A percentile compares a stretch with the other conserved stretches of the same genome.
phyloP scores from a whole-genome alignment of 331 rosid species.

The Spiraea crenata region DNA sequence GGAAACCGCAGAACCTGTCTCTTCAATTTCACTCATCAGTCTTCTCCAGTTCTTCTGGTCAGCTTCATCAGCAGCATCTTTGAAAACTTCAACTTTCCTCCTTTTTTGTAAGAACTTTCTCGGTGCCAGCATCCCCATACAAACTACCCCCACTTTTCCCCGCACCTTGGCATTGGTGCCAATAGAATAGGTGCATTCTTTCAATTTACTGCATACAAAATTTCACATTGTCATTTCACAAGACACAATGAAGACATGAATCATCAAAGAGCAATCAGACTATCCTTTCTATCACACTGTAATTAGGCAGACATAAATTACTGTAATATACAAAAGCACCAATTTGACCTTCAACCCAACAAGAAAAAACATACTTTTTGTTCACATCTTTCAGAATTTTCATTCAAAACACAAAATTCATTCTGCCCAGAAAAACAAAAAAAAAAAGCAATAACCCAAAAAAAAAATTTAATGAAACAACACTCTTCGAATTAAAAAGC shows the following conservation, averaged over 20 bases:
- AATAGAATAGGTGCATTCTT: constrained; percentile 34
- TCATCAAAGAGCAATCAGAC: background rate
- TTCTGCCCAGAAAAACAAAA: background rate
- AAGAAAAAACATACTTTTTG: background rate
- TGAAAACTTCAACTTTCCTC: constrained; percentile 58
- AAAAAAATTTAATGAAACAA: background rate
- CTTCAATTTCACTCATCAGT: constrained; percentile 69
- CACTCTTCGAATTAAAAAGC: background rate
- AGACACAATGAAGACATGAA: constrained; percentile 3
- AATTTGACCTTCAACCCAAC: background rate
- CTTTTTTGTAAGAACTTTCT: constrained; percentile 75
- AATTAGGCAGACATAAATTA: background rate
- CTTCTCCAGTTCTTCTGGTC: constrained; percentile 85
- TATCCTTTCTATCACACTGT: background rate
- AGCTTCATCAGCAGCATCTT: constrained; percentile 76
- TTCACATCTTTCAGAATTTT: background rate
- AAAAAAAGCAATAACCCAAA: background rate
- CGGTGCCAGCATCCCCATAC: constrained; percentile 79
- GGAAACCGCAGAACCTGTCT: constrained; percentile 69
- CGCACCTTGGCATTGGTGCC: constrained; percentile 40
- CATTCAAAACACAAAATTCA: background rate
- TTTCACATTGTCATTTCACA: background rate
- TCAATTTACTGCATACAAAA: constrained; percentile 36
- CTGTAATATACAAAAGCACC: background rate
- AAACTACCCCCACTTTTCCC: constrained; percentile 51